Percentiles rank a stretch among this genome's conserved stretches.
Conservation (phyloP, 345 rosid genomes). For the Leavenworthia alabamica region DNA sequence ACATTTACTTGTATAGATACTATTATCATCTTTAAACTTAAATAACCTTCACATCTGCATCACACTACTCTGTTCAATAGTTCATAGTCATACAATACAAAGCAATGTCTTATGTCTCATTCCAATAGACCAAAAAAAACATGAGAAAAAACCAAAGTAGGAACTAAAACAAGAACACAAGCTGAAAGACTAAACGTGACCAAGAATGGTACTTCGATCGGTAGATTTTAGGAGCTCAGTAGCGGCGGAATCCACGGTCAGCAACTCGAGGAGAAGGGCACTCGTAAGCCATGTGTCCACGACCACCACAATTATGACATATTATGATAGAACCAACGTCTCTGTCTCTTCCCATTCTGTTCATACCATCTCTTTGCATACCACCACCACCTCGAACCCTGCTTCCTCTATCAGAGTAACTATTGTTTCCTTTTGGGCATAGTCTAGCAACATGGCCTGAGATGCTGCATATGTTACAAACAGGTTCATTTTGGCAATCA, state of each 20-base stretch:
- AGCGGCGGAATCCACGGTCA: constrained; percentile 78
- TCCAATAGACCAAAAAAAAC: constrained; percentile 7
- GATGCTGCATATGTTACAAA: constrained; percentile 74
- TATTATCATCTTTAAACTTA: neutral
- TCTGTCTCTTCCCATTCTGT: constrained; percentile 64
- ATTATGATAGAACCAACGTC: constrained; percentile 71
- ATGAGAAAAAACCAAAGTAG: neutral
- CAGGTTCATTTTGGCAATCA: constrained; percentile 73
- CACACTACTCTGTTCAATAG: neutral
- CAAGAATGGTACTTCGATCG: neutral
- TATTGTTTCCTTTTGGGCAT: constrained; percentile 56
- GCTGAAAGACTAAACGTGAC: neutral
- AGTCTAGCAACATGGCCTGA: constrained; percentile 80
- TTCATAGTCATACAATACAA: constrained; percentile 22
- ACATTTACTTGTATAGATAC: neutral
- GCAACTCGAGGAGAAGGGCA: constrained; percentile 80
- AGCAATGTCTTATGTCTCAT: constrained; percentile 5
- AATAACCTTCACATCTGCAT: neutral
- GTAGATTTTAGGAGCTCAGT: constrained; percentile 25
- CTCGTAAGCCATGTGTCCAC: constrained; percentile 82
- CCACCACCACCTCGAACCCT: constrained; percentile 43
- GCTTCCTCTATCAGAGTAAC: constrained; percentile 39
- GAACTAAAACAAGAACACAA: neutral
- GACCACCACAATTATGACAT: constrained; percentile 91
- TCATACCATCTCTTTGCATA: constrained; percentile 64